Conservation (phyloP, 768 basidiomycete genomes). For the Leccinum sublutescens region DNA sequence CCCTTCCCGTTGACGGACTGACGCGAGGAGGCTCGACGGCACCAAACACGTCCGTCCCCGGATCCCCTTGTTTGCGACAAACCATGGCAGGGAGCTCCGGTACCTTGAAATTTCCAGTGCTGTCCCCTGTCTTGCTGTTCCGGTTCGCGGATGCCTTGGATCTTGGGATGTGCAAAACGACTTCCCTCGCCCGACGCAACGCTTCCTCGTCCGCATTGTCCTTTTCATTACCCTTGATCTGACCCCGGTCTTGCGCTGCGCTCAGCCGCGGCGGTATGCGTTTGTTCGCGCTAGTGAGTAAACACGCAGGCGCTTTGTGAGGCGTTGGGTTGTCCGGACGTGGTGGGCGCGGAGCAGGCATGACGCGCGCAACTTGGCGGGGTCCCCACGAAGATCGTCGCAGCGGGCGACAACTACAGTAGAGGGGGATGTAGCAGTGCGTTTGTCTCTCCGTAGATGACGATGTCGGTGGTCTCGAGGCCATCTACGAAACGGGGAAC, state of each 20-base stretch:
- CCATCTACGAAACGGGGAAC: slow-evolving; percentile 42
- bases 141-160: slow-evolving; percentile 12
- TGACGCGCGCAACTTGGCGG: slow-evolving; percentile 54
- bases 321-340: slow-evolving; percentile 81
- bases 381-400: slow-evolving; percentile 12
- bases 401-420: slow-evolving; percentile 8
- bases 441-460: slow-evolving; percentile 48
- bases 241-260: background rate
- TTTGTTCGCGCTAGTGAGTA: slow-evolving; percentile 18
- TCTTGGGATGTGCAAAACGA: slow-evolving; percentile 39
- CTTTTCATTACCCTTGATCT: slow-evolving; percentile 19
- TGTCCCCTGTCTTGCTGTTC: slow-evolving; percentile 6
- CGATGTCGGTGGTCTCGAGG: slow-evolving; percentile 63
- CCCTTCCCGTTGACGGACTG: slow-evolving; percentile 31
- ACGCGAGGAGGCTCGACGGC: slow-evolving; percentile 16
- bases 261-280: slow-evolving; percentile 19
- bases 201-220: slow-evolving; percentile 29
- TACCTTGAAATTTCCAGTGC: slow-evolving; percentile 40
- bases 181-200: slow-evolving; percentile 35
- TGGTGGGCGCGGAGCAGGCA: slow-evolving; percentile 43
- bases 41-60: slow-evolving; percentile 35
- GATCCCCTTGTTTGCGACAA: slow-evolving; percentile 15
- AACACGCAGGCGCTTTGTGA: slow-evolving; percentile 53
- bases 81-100: slow-evolving; percentile 42
- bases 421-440: slow-evolving; percentile 9